Percentiles rank a stretch among this genome's conserved stretches.
phyloP scores from a whole-genome alignment of 2,329 filamentous ascomycete genomes.

The Monosporascus sp. region DNA sequence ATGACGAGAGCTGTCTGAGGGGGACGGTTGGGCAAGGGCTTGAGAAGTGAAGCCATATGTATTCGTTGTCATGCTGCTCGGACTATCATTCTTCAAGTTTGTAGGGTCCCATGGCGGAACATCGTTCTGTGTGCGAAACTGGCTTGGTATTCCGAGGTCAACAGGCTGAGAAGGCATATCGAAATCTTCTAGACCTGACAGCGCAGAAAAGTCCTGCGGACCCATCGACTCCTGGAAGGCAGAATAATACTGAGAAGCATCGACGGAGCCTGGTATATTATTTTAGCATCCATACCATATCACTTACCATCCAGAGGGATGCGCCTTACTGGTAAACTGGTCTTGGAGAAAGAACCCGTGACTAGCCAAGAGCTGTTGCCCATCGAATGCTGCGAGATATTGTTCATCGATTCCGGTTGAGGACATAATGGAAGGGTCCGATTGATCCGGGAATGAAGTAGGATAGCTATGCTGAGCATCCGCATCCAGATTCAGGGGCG shows the following conservation, averaged over 20 bases:
- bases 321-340: slow-evolving; percentile 26
- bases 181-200: slow-evolving; percentile 24
- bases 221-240: slow-evolving; percentile 25
- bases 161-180: slow-evolving; percentile 21
- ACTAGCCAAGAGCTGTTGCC: slow-evolving; percentile 30
- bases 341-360: slow-evolving; percentile 35
- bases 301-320: background rate
- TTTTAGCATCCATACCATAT: slow-evolving; percentile 6
- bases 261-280: slow-evolving; percentile 2
- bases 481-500: slow-evolving; percentile 38
- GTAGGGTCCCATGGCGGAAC: slow-evolving; percentile 39
- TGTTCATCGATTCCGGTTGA: slow-evolving; percentile 22
- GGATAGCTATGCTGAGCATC: slow-evolving; percentile 31
- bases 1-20: slow-evolving; percentile 15
- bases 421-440: slow-evolving; percentile 26
- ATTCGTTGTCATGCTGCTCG: slow-evolving; percentile 29
- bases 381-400: slow-evolving; percentile 23
- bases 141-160: slow-evolving; percentile 33
- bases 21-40: slow-evolving; percentile 18
- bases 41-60: slow-evolving; percentile 24
- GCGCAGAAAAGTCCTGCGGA: slow-evolving; percentile 1
- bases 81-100: slow-evolving; percentile 27
- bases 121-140: slow-evolving; percentile 30
- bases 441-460: slow-evolving; percentile 27
- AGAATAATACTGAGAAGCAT: slow-evolving; percentile 19